These are phyloP conservation scores for Populus hybrid DNA, from an alignment of 441 rosid species.

Conservation along the genomic window DNA sequence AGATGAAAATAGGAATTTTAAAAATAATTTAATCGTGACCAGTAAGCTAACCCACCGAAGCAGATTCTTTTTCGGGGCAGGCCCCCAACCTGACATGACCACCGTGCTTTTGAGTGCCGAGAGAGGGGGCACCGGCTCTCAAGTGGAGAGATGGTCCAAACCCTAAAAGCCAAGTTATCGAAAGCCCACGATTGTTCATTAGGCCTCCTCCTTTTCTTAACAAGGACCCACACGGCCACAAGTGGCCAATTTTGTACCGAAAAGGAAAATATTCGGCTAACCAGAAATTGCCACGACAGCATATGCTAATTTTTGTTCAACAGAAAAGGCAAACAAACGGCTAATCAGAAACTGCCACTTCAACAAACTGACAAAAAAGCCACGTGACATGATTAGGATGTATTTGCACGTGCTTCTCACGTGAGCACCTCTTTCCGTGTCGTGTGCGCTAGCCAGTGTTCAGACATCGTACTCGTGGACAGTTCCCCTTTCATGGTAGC, in stretches of 20 bases:
- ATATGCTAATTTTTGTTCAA: background rate
- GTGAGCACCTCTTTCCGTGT: background rate
- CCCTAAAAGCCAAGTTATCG: too few relatives aligned
- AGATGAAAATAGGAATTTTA: background rate
- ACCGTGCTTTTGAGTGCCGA: too few relatives aligned
- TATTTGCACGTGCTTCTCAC: background rate
- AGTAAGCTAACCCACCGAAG: too few relatives aligned
- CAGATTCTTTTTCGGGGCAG: too few relatives aligned
- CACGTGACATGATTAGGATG: background rate
- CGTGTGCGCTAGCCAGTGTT: background rate
- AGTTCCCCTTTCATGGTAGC: too few relatives aligned
- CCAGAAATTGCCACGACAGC: background rate
- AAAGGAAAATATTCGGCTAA: background rate
- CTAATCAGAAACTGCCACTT: background rate
- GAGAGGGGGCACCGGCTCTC: too few relatives aligned
- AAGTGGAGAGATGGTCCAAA: background rate
- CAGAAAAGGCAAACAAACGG: background rate
- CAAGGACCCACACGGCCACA: background rate
- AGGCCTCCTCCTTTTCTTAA: background rate
- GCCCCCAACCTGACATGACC: too few relatives aligned
- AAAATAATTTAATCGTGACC: too few relatives aligned
- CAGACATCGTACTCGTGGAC: background rate
- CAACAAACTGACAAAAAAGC: background rate
- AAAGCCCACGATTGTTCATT: background rate
- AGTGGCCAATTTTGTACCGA: background rate